Evolutionary conservation across 352 stramenopile genomes (phyloP).

Genomic region (Phytophthora crassamura): DNA sequence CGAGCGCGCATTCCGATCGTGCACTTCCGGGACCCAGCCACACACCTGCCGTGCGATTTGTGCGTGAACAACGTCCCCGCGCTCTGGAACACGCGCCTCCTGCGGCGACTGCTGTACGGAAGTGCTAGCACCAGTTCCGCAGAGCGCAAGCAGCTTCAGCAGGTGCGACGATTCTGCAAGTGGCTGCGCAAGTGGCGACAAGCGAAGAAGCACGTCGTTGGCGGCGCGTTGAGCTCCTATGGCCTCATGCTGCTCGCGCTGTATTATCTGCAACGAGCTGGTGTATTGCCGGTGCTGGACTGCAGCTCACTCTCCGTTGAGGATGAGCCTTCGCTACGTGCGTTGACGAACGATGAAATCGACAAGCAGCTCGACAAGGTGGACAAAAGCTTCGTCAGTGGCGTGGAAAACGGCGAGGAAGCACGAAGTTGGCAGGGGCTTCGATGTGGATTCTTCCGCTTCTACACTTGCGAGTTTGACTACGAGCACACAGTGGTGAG

Average conservation of each 20-base stretch:
- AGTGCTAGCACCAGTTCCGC: neutral
- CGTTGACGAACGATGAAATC: slow-evolving; percentile 32
- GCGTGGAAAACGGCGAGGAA: slow-evolving; percentile 1
- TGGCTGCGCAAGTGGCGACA: slow-evolving; percentile 71
- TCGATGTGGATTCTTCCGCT: slow-evolving; percentile 73
- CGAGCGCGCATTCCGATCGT: slow-evolving; percentile 77
- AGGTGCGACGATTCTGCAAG: slow-evolving; percentile 40
- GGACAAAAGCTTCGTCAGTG: slow-evolving; percentile 28
- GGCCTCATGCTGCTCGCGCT: slow-evolving; percentile 71
- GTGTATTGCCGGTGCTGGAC: slow-evolving; percentile 56
- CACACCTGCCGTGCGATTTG: slow-evolving; percentile 63
- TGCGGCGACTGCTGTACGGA: slow-evolving; percentile 42
- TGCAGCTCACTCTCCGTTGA: slow-evolving; percentile 38
- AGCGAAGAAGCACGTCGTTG: slow-evolving; percentile 38
- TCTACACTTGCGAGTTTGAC: slow-evolving; percentile 79
- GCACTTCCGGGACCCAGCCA: slow-evolving; percentile 52
- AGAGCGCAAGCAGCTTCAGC: slow-evolving; percentile 13
- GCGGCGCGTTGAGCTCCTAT: slow-evolving; percentile 68
- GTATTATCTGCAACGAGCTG: slow-evolving; percentile 67
- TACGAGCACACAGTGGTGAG: slow-evolving; percentile 69
- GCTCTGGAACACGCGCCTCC: slow-evolving; percentile 81
- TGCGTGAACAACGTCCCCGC: slow-evolving; percentile 86
- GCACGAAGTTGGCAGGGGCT: slow-evolving; percentile 40
- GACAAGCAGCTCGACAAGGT: slow-evolving; percentile 21
- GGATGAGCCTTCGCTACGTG: slow-evolving; percentile 21